A percentile compares a stretch with the other conserved stretches of the same genome.
phyloP scores from a whole-genome alignment of 2,329 filamentous ascomycete species.

The Aciculosporium take region DNA sequence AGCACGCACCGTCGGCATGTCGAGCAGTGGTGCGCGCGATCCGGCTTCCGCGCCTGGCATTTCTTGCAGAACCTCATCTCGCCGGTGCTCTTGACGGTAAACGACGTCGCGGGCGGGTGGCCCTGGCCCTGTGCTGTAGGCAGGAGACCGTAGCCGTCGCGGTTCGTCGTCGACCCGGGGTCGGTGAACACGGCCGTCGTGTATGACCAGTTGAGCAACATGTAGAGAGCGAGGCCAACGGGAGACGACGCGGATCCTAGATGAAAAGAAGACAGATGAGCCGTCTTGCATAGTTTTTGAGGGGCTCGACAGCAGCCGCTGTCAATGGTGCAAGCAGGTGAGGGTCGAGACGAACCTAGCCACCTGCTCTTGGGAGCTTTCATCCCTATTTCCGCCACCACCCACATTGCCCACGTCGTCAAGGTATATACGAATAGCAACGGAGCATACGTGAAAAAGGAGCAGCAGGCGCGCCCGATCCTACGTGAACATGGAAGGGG shows the following conservation, averaged over 20 bases:
- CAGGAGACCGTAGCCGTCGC: conserved; percentile 62
- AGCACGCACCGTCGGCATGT: conserved; percentile 87
- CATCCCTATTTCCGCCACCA: conserved; percentile 60
- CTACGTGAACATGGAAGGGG: conserved; percentile 50
- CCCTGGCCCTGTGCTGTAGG: conserved; percentile 43
- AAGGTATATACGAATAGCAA: conserved; percentile 76
- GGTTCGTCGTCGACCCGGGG: conserved; percentile 57
- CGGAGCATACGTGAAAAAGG: conserved; percentile 68
- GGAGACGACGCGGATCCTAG: conserved; percentile 42
- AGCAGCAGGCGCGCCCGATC: conserved; percentile 73
- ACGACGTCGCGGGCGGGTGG: conserved; percentile 48
- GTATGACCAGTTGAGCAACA: conserved; percentile 77
- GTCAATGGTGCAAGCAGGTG: background rate
- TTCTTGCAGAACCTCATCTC: conserved; percentile 91
- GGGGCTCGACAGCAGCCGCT: too few species aligned
- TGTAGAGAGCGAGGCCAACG: conserved; percentile 57
- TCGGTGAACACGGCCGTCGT: conserved; percentile 86
- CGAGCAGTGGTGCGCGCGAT: conserved; percentile 92
- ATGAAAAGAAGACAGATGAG: background rate
- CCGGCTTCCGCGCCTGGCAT: conserved; percentile 85
- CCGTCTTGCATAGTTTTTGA: too few species aligned
- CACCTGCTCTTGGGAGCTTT: conserved; percentile 36
- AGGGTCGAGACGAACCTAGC: conserved; percentile 33
- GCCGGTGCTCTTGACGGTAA: conserved; percentile 87
- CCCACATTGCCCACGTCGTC: conserved; percentile 90